These are phyloP conservation scores for Blastobotrys aristatus DNA, from an alignment of 1,139 yeast genomes.

Conservation along the genomic window DNA sequence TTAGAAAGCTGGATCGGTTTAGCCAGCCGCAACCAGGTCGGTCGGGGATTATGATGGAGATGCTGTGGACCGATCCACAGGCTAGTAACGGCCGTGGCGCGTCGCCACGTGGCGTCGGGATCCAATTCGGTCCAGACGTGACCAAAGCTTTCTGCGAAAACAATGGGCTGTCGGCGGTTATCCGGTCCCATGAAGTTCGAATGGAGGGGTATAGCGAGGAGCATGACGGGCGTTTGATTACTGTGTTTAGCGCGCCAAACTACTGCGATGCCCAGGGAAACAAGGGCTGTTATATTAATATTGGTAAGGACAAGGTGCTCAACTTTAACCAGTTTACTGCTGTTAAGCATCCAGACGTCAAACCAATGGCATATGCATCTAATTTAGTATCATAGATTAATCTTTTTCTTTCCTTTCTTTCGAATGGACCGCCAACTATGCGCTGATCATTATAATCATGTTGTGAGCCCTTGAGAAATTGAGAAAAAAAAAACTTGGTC, in stretches of 20 bases:
- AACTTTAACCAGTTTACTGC: slow-evolving; percentile 62
- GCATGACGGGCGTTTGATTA: slow-evolving; percentile 78
- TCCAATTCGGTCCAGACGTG: slow-evolving; percentile 95
- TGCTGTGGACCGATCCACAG: slow-evolving; percentile 98
- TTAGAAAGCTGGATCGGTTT: slow-evolving; percentile 65
- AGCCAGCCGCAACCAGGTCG: slow-evolving; percentile 74
- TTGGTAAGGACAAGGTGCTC: slow-evolving; percentile 53
- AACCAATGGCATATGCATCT: slow-evolving; percentile 89
- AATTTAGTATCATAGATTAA: slow-evolving; percentile 29
- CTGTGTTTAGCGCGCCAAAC: slow-evolving; percentile 96
- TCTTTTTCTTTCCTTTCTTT: background rate
- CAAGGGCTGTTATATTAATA: slow-evolving; percentile 78
- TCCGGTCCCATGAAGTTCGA: slow-evolving; percentile 93
- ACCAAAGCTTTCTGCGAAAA: slow-evolving; percentile 70
- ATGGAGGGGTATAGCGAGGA: slow-evolving; percentile 86
- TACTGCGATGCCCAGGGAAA: slow-evolving; percentile 93
- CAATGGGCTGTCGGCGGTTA: slow-evolving; percentile 71
- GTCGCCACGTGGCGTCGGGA: slow-evolving; percentile 91
- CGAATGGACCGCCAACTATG: background rate
- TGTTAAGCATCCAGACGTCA: slow-evolving; percentile 83
- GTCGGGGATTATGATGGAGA: slow-evolving; percentile 92
- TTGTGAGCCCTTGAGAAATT: background rate
- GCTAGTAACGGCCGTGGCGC: slow-evolving; percentile 70
- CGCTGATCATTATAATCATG: background rate
- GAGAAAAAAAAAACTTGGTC: background rate